Evolutionary conservation across 1,284 basidiomycete genomes (phyloP).

Genomic region (Rhodotorula sp.): DNA sequence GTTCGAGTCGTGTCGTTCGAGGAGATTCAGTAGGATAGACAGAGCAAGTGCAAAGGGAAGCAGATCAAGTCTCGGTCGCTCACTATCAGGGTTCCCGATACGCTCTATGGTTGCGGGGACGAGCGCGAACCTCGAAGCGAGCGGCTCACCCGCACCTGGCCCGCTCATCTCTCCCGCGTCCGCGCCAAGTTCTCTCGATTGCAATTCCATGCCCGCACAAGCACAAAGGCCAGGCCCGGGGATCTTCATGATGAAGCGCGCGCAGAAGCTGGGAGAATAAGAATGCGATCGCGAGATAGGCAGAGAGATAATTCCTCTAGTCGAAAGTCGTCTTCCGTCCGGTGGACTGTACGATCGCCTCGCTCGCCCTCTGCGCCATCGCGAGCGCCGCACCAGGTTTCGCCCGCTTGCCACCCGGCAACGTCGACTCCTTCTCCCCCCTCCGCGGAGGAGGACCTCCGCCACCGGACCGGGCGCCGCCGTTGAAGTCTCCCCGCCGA

Average conservation of each 20-base stretch:
- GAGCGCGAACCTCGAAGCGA: background rate
- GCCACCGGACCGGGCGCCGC: slow-evolving; percentile 18
- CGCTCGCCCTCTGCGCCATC: slow-evolving; percentile 77
- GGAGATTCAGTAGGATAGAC: too few relatives aligned
- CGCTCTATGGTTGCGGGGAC: background rate
- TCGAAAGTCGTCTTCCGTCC: slow-evolving; percentile 81
- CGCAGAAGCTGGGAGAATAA: too few relatives aligned
- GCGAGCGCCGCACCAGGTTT: slow-evolving; percentile 89
- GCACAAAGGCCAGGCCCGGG: too few relatives aligned
- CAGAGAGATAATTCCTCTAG: slow-evolving; percentile 3
- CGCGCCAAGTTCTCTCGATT: background rate
- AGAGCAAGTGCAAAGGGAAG: too few relatives aligned
- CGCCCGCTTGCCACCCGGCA: slow-evolving; percentile 54
- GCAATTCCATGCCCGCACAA: too few relatives aligned
- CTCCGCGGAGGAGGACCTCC: slow-evolving; percentile 41
- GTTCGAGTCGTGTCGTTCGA: background rate
- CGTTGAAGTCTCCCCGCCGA: slow-evolving; percentile 32
- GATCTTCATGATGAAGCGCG: too few relatives aligned
- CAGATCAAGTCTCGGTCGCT: background rate
- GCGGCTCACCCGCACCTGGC: background rate
- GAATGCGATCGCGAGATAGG: too few relatives aligned
- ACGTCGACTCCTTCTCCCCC: slow-evolving; percentile 34
- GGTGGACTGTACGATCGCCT: slow-evolving; percentile 72
- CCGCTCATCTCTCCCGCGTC: background rate
- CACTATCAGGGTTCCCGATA: background rate